Percentiles rank a stretch among this genome's conserved stretches.
phyloP scores from a whole-genome alignment of 1,284 basidiomycete species.

The Tilletia indica region DNA sequence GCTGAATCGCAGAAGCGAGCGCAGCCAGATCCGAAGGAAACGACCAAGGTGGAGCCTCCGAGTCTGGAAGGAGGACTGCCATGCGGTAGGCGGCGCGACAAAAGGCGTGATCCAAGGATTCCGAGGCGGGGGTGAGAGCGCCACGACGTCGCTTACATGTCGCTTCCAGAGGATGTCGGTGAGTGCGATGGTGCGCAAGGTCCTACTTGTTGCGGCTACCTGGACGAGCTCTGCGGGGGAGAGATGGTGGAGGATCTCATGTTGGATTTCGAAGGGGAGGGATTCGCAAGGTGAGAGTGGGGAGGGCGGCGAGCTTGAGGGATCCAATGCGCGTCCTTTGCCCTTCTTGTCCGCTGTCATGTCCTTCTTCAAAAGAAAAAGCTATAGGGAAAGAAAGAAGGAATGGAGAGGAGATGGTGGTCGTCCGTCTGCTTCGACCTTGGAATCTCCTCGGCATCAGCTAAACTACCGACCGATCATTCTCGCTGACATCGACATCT shows the following conservation, averaged over 20 bases:
- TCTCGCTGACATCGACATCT: too few relatives aligned
- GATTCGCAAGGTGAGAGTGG: neutral
- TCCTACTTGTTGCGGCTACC: neutral
- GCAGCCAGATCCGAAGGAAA: neutral
- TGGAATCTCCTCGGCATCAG: too few relatives aligned
- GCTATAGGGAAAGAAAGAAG: too few relatives aligned
- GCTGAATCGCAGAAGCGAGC: neutral
- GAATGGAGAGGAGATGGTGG: too few relatives aligned
- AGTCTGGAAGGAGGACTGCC: neutral
- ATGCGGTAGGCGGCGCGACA: neutral
- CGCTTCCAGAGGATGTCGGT: neutral
- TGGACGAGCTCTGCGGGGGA: slow-evolving; percentile 1
- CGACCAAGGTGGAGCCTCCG: neutral
- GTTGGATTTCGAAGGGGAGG: slow-evolving; percentile 10
- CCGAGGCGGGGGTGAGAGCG: neutral
- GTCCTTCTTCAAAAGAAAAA: too few relatives aligned
- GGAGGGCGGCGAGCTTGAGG: neutral
- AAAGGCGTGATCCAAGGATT: neutral
- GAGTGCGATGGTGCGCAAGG: neutral
- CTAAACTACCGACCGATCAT: too few relatives aligned
- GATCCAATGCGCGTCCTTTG: neutral
- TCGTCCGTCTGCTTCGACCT: too few relatives aligned
- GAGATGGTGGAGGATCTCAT: neutral
- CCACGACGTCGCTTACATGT: neutral
- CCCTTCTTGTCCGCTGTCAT: neutral